These are phyloP conservation scores for Candida berthetii DNA, from an alignment of 805 yeast species.

Conservation along the genomic window DNA sequence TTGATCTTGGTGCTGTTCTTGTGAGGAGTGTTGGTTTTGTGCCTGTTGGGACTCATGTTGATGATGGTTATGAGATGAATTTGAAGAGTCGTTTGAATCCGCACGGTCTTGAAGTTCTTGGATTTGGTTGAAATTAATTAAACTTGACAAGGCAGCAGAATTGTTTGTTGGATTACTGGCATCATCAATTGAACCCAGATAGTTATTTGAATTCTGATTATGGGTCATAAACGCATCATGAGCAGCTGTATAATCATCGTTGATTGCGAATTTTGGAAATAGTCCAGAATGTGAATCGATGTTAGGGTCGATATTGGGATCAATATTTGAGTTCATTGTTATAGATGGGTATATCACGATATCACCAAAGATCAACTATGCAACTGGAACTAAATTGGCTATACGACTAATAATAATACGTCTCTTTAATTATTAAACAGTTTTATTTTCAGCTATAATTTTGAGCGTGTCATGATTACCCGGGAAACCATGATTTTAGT, in stretches of 20 bases:
- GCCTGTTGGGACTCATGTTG: background rate
- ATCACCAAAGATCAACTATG: too few species aligned
- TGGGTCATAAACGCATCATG: background rate
- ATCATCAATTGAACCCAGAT: background rate
- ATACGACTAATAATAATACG: too few species aligned
- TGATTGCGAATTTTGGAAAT: background rate
- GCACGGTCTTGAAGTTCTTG: slow-evolving; percentile 2
- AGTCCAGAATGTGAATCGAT: background rate
- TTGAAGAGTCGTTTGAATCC: background rate
- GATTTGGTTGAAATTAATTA: slow-evolving; percentile 16
- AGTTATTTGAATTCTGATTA: background rate
- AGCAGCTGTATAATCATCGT: background rate
- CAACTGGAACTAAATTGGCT: too few species aligned
- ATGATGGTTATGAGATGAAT: background rate
- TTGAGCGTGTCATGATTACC: background rate
- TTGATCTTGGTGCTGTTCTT: slow-evolving; percentile 2
- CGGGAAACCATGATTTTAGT: background rate
- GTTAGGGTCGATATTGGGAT: background rate
- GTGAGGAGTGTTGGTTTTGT: background rate
- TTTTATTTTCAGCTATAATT: background rate
- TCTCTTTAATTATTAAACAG: too few species aligned
- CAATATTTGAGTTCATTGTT: background rate
- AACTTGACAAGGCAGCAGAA: slow-evolving; percentile 9
- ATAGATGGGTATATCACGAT: too few species aligned
- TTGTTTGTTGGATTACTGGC: background rate